These are phyloP conservation scores for Pyrus bretschneideri DNA, from an alignment of 306 rosid species.

Conservation along the genomic window DNA sequence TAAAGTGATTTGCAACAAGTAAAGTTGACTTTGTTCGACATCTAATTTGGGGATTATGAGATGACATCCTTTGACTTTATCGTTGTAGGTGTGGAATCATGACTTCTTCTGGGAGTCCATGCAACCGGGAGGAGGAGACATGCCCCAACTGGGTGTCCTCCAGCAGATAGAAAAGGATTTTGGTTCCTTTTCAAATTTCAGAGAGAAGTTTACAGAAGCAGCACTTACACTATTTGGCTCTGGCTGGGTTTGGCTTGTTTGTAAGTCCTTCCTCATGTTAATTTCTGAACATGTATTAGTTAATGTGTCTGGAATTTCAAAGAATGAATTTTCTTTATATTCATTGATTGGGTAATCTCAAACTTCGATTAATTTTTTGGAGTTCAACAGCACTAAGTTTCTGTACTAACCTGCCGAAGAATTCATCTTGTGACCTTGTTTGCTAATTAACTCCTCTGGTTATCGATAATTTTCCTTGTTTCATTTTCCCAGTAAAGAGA, in stretches of 20 bases:
- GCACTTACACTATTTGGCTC: constrained; percentile 82
- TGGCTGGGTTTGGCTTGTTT: constrained; percentile 99
- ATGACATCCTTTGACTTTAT: not conserved
- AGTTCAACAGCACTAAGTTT: not conserved
- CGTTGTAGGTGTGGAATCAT: constrained; percentile 88
- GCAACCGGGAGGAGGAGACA: constrained; percentile 91
- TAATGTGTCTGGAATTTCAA: not conserved
- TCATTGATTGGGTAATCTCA: not conserved
- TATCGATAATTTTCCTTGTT: not conserved
- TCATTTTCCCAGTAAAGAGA: constrained; percentile 60
- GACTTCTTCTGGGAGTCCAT: constrained; percentile 98
- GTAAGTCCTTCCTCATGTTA: constrained; percentile 44
- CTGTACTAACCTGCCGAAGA: not conserved
- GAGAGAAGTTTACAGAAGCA: constrained; percentile 58
- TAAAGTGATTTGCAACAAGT: not conserved
- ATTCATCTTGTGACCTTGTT: not conserved
- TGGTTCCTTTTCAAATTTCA: constrained; percentile 73
- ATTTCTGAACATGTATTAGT: not conserved
- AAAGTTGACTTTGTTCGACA: not conserved
- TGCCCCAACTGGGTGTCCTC: constrained; percentile 67
- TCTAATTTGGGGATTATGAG: not conserved
- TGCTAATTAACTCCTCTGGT: not conserved
- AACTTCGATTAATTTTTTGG: not conserved
- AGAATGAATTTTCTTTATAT: not conserved
- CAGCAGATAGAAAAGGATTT: constrained; percentile 94